These are phyloP conservation scores for Diutina catenulata DNA, from an alignment of 1,139 yeast species.

Conservation along the genomic window DNA sequence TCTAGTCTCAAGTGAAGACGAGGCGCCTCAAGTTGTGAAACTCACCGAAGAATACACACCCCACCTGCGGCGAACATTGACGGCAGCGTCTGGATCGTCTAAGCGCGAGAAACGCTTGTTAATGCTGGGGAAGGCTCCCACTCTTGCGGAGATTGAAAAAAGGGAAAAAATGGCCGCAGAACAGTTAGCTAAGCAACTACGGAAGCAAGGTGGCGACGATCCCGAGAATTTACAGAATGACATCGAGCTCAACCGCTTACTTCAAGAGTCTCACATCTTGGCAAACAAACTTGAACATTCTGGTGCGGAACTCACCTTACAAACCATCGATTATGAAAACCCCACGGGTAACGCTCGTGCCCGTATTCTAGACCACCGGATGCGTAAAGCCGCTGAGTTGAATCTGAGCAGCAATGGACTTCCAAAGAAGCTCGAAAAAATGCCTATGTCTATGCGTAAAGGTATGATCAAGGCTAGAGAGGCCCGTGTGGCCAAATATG, in stretches of 20 bases:
- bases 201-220: constrained; percentile 21
- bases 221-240: constrained; percentile 61
- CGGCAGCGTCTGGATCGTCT: no score
- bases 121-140: constrained; percentile 31
- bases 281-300: constrained; percentile 44
- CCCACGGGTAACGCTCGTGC: constrained; percentile 75
- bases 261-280: constrained; percentile 78
- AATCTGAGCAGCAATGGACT: constrained; percentile 33
- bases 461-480: constrained; percentile 61
- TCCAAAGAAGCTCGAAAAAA: constrained; percentile 47
- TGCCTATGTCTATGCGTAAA: constrained; percentile 82
- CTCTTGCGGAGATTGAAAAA: constrained; percentile 22
- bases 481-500: constrained; percentile 43
- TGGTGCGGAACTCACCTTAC: constrained; percentile 69
- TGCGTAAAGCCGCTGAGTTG: constrained; percentile 40
- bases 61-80: no score
- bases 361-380: constrained; percentile 59
- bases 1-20: constrained; percentile 4
- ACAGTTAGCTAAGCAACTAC: constrained; percentile 17
- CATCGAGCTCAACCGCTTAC: constrained; percentile 67
- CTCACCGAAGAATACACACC: constrained; percentile 15
- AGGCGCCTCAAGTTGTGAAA: constrained; percentile 23
- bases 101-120: constrained; percentile 22
- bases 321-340: constrained; percentile 53
- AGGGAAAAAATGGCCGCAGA: constrained; percentile 15